Evolutionary conservation across 1,284 basidiomycete genomes (phyloP).

Genomic region (Ganoderma sinense): DNA sequence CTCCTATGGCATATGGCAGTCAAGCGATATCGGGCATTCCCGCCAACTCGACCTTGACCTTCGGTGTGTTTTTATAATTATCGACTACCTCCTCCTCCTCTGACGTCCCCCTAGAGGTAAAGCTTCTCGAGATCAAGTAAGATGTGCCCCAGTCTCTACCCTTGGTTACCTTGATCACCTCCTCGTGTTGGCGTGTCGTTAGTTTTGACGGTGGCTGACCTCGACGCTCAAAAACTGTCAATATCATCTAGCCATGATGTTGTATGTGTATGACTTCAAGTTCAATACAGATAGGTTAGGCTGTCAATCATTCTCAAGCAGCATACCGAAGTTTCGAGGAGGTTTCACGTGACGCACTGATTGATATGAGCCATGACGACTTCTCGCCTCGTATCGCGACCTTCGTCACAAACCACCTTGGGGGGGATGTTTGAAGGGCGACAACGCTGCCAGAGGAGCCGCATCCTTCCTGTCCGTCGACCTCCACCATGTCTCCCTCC

Average conservation of each 20-base stretch:
- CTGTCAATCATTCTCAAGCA: neutral
- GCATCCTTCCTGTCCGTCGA: slow-evolving; percentile 8
- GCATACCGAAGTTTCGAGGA: neutral
- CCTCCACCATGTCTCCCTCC: slow-evolving; percentile 16
- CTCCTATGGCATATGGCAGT: slow-evolving; percentile 76
- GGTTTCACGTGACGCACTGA: neutral
- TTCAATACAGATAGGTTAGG: neutral
- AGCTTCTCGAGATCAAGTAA: slow-evolving; percentile 74
- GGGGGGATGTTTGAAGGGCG: neutral
- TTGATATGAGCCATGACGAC: neutral
- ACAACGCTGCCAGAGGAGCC: neutral
- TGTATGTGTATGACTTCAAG: neutral
- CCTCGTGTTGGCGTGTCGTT: neutral
- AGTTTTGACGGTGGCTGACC: neutral
- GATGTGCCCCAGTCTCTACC: neutral
- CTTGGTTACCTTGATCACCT: neutral
- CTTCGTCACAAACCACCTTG: neutral
- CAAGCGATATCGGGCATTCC: slow-evolving; percentile 62
- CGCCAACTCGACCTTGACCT: slow-evolving; percentile 72
- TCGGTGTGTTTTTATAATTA: slow-evolving; percentile 58
- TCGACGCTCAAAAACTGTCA: neutral
- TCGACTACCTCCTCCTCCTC: slow-evolving; percentile 16
- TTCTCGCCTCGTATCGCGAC: neutral
- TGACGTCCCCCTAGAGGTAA: slow-evolving; percentile 63
- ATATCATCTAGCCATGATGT: neutral